Conservation (phyloP, 2,329 filamentous ascomycete genomes). For the Cladosporium colombiae region DNA sequence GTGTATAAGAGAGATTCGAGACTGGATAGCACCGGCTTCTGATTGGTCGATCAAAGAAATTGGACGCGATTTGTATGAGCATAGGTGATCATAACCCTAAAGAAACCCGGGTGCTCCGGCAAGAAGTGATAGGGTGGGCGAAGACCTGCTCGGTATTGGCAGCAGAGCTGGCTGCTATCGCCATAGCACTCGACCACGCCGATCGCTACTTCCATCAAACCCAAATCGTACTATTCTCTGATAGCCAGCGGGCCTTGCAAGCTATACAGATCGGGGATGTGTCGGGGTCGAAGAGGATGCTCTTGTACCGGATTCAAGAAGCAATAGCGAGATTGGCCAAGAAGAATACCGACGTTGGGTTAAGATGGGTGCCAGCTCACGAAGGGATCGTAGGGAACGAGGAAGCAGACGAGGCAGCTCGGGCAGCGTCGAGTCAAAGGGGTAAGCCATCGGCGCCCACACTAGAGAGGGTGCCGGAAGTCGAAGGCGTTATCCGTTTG, state of each 20-base stretch:
- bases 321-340: background rate
- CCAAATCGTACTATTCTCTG: background rate
- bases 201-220: background rate
- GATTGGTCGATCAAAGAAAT: no score
- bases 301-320: background rate
- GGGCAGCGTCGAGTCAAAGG: background rate
- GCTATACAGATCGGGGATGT: background rate
- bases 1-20: no score
- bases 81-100: no score
- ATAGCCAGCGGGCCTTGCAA: background rate
- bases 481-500: slow-evolving; percentile 1
- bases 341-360: background rate
- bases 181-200: background rate
- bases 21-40: no score
- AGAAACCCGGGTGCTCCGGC: no score
- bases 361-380: background rate
- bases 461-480: slow-evolving; percentile 12
- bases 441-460: background rate
- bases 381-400: background rate
- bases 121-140: background rate
- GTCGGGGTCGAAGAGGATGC: background rate
- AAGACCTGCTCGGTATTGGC: background rate
- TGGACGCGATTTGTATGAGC: no score
- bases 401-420: slow-evolving; percentile 4
- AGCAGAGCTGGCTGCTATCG: background rate